These are phyloP conservation scores for Haplographium delicatum DNA, from an alignment of 495 filamentous ascomycete genomes.

Conservation along the genomic window DNA sequence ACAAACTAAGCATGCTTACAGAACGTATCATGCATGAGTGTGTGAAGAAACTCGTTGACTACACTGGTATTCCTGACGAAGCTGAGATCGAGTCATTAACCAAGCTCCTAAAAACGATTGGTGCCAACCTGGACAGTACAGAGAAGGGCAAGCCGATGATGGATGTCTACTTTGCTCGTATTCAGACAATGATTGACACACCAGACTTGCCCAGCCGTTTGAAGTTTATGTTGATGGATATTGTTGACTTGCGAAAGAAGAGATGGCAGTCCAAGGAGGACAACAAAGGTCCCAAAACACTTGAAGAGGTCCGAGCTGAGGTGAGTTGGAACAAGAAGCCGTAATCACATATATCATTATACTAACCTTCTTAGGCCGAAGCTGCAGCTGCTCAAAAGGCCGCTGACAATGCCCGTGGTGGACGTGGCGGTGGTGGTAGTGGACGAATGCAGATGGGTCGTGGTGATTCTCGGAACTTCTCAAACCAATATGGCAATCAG, in stretches of 20 bases:
- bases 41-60: conserved; percentile 93
- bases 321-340: too few relatives aligned
- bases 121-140: conserved; percentile 71
- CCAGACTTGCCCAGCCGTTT: conserved; percentile 78
- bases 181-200: conserved; percentile 70
- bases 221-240: conserved; percentile 94
- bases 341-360: too few relatives aligned
- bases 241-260: conserved; percentile 71
- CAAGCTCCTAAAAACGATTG: conserved; percentile 88
- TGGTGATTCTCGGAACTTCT: conserved; percentile 80
- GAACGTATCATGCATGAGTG: conserved; percentile 99
- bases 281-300: conserved; percentile 92
- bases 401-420: conserved; percentile 53
- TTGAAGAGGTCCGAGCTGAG: conserved; percentile 84
- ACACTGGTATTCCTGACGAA: conserved; percentile 88
- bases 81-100: conserved; percentile 92
- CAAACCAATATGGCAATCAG: conserved; percentile 54
- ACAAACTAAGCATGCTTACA: conserved; percentile 97
- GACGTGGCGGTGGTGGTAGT: conserved; percentile 54
- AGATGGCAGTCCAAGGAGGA: conserved; percentile 82
- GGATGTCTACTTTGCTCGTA: conserved; percentile 90
- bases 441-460: conserved; percentile 69
- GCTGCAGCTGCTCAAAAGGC: conserved; percentile 68
- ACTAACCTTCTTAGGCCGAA: conserved; percentile 40
- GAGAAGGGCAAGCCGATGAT: conserved; percentile 80